Evolutionary conservation across 768 basidiomycete species (phyloP).

Genomic region (Collybiopsis luxurians): DNA sequence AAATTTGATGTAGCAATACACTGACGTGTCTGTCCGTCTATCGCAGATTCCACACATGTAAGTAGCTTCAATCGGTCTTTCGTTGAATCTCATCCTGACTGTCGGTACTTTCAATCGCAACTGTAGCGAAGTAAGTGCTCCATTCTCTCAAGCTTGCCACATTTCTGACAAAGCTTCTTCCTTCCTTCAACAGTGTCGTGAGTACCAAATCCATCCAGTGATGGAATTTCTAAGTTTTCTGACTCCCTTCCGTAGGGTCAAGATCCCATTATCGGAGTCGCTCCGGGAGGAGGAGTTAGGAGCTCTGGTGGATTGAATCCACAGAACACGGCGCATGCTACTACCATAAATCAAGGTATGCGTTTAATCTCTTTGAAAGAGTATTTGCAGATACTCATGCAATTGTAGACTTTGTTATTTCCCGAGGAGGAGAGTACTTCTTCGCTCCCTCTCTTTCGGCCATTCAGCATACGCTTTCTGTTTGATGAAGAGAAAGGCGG

Average conservation of each 20-base stretch:
- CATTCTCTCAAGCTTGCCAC: not conserved
- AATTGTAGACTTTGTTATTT: slow-evolving; percentile 17
- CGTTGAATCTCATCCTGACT: not conserved
- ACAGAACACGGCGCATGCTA: not conserved
- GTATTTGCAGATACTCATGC: not conserved
- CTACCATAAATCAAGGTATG: slow-evolving; percentile 9
- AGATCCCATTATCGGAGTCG: slow-evolving; percentile 12
- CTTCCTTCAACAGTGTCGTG: not conserved
- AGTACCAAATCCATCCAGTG: not conserved
- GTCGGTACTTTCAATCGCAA: not conserved
- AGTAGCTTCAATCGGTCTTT: not conserved
- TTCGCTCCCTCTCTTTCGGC: no score
- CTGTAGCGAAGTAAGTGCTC: not conserved
- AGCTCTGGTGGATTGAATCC: slow-evolving; percentile 8
- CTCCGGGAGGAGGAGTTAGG: not conserved
- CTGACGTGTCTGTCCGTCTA: not conserved
- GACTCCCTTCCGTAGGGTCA: not conserved
- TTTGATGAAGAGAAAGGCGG: no score
- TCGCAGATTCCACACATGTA: not conserved
- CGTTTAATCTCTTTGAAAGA: no score
- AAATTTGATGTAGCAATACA: not conserved
- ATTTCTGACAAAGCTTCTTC: no score
- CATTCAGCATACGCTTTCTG: no score
- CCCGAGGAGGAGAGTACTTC: no score
- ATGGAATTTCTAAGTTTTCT: not conserved